A percentile compares a stretch with the other conserved stretches of the same genome.
phyloP scores from a whole-genome alignment of 2,329 filamentous ascomycete species.

The Sporothrix sp. region DNA sequence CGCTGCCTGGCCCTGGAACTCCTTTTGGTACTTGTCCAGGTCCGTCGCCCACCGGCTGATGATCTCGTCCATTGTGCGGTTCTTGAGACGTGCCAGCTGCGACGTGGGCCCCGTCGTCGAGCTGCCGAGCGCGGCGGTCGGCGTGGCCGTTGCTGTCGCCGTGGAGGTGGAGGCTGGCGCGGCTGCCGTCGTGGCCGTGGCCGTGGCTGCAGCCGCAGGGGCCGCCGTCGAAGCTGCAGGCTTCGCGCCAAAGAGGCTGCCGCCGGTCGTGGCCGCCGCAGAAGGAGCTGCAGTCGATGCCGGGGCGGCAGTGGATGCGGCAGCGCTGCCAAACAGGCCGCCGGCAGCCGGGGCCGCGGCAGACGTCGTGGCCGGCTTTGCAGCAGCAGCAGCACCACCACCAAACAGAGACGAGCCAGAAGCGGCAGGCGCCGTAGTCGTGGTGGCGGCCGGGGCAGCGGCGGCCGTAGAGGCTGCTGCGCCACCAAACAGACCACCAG shows the following conservation, averaged over 20 bases:
- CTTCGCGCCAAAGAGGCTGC: conserved; percentile 13
- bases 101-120: conserved; percentile 76
- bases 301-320: conserved; percentile 16
- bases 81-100: conserved; percentile 82
- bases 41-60: conserved; percentile 95
- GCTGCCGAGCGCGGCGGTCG: conserved; percentile 43
- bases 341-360: conserved; percentile 18
- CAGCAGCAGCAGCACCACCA: conserved; percentile 7
- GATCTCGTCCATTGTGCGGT: conserved; percentile 99
- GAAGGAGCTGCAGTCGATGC: conserved; percentile 24
- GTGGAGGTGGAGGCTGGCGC: conserved; percentile 22
- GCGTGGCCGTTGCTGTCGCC: conserved; percentile 15
- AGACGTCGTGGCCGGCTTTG: neutral
- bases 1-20: conserved; percentile 83
- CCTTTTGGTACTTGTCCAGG: conserved; percentile 90
- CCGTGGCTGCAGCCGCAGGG: conserved; percentile 56
- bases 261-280: conserved; percentile 14
- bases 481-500: neutral
- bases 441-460: neutral
- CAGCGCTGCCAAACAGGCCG: conserved; percentile 21
- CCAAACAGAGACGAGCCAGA: conserved; percentile 7
- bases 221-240: conserved; percentile 14
- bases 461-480: neutral
- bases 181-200: conserved; percentile 31
- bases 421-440: neutral